Evolutionary conservation across 2,329 filamentous ascomycete species (phyloP).

Genomic region (Endothia cerciana): DNA sequence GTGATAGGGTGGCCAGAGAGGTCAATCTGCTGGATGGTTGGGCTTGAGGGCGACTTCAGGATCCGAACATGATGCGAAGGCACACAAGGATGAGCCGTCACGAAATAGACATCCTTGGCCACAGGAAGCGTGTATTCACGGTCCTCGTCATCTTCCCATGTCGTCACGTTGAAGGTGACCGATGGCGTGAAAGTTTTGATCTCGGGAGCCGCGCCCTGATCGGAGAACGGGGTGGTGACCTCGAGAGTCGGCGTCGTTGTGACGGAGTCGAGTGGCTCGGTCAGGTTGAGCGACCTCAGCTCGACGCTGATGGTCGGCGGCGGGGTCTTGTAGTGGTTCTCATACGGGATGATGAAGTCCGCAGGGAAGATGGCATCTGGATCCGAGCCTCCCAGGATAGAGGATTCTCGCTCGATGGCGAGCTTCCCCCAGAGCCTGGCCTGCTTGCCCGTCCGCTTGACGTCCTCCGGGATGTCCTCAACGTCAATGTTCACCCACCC

Average conservation of each 20-base stretch:
- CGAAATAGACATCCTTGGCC: conserved; percentile 64
- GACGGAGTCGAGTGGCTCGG: conserved; percentile 47
- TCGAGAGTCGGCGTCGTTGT: conserved; percentile 50
- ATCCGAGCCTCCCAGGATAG: conserved; percentile 62
- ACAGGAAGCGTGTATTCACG: conserved; percentile 50
- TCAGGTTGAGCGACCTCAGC: conserved; percentile 56
- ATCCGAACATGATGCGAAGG: conserved; percentile 61
- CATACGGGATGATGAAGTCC: conserved; percentile 65
- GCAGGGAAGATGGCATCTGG: conserved; percentile 58
- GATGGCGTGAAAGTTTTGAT: conserved; percentile 47
- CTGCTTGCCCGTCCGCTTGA: conserved; percentile 55
- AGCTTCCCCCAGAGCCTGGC: conserved; percentile 66
- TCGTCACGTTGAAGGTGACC: conserved; percentile 45
- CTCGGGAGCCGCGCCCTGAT: conserved; percentile 37
- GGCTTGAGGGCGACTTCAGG: conserved; percentile 62
- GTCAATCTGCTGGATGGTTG: conserved; percentile 62
- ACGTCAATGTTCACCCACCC: conserved; percentile 65
- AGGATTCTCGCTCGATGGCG: conserved; percentile 62
- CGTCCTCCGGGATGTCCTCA: conserved; percentile 55
- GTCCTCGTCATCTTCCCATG: conserved; percentile 45
- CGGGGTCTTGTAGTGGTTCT: conserved; percentile 55
- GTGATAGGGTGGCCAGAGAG: conserved; percentile 48
- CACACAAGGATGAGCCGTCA: conserved; percentile 68
- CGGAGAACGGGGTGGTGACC: conserved; percentile 41
- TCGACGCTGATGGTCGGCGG: conserved; percentile 54